phyloP scores from a whole-genome alignment of 1,284 basidiomycete species.

The Cryptococcus sp. region DNA sequence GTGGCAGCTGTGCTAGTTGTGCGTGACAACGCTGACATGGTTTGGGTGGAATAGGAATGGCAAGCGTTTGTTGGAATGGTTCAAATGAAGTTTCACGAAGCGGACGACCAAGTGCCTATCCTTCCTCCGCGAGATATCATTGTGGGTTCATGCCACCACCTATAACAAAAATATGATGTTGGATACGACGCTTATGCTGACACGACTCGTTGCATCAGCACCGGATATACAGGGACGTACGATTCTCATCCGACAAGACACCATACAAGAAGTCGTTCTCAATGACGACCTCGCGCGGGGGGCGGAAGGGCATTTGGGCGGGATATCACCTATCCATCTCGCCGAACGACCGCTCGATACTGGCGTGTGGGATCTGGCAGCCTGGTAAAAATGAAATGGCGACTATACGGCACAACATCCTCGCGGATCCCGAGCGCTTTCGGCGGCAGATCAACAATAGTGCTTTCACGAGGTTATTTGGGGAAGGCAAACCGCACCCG shows the following conservation, averaged over 20 bases:
- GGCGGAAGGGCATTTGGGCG: constrained; percentile 52
- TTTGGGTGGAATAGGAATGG: constrained; percentile 63
- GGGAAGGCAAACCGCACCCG: constrained; percentile 64
- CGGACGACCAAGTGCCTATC: constrained; percentile 77
- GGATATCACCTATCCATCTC: constrained; percentile 57
- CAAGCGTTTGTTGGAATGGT: constrained; percentile 75
- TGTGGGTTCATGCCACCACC: too few relatives aligned
- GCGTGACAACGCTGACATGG: not conserved
- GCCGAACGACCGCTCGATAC: constrained; percentile 66
- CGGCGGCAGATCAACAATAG: constrained; percentile 65
- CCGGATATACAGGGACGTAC: constrained; percentile 59
- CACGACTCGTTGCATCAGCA: constrained; percentile 31
- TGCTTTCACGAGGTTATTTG: constrained; percentile 72
- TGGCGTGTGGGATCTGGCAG: constrained; percentile 83
- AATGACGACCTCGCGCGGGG: constrained; percentile 44
- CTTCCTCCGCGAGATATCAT: constrained; percentile 83
- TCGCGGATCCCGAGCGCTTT: constrained; percentile 65
- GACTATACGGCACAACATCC: constrained; percentile 69
- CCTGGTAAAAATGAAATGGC: constrained; percentile 76
- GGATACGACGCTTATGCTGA: not conserved
- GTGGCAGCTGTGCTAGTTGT: too few relatives aligned
- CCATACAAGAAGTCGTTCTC: constrained; percentile 79
- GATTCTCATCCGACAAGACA: constrained; percentile 73
- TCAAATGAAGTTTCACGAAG: constrained; percentile 64
- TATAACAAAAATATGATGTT: too few relatives aligned